Evolutionary conservation across 768 basidiomycete species (phyloP).

Genomic region (Tricholoma furcatifolium): DNA sequence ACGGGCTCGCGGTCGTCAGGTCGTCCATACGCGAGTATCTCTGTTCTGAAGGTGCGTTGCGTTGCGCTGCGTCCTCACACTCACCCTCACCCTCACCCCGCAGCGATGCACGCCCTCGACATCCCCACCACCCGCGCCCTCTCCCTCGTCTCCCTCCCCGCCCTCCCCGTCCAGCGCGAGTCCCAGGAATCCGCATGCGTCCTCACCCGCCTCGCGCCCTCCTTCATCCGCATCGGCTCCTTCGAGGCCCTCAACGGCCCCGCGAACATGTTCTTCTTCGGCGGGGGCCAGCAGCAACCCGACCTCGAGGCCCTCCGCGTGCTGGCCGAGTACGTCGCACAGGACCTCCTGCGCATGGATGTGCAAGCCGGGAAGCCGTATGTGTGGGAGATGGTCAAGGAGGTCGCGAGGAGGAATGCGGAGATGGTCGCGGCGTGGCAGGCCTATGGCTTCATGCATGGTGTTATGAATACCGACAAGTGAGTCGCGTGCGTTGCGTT

Average conservation of each 20-base stretch:
- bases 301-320: conserved; percentile 73
- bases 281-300: conserved; percentile 73
- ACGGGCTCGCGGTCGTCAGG: conserved; percentile 93
- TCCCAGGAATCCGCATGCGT: conserved; percentile 68
- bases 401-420: conserved; percentile 83
- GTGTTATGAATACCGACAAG: conserved; percentile 98
- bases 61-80: no score
- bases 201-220: conserved; percentile 80
- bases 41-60: conserved; percentile 85
- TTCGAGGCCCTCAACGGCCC: conserved; percentile 87
- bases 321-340: conserved; percentile 73
- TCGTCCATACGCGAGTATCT: conserved; percentile 94
- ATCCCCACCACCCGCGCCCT: conserved; percentile 91
- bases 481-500: conserved; percentile 26
- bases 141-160: conserved; percentile 71
- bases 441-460: conserved; percentile 92
- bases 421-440: conserved; percentile 96
- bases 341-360: conserved; percentile 53
- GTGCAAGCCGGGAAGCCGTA: conserved; percentile 55
- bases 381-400: conserved; percentile 71
- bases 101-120: conserved; percentile 66
- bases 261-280: conserved; percentile 60
- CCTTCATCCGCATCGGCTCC: conserved; percentile 88
- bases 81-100: conserved; percentile 1
- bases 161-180: conserved; percentile 76